phyloP scores from a whole-genome alignment of 148 eudicot genomes.

The Pouteria glomerata region DNA sequence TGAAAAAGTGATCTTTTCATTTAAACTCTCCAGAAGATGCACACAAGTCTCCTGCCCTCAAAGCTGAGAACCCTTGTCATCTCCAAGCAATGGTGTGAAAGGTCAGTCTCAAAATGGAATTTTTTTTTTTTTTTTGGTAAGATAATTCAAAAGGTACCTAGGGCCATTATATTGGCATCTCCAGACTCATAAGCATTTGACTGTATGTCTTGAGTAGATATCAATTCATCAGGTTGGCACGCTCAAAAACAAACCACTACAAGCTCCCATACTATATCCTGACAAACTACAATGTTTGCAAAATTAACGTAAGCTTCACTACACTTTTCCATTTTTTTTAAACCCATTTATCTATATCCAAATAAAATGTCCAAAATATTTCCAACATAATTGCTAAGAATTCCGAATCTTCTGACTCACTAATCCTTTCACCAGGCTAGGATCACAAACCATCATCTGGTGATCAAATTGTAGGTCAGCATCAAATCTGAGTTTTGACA shows the following conservation, averaged over 20 bases:
- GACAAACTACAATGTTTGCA: no score
- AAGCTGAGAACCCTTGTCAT: no score
- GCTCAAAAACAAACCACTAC: background rate
- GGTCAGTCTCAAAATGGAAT: no score
- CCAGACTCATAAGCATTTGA: no score
- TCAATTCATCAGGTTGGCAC: background rate
- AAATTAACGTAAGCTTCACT: background rate
- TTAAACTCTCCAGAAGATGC: no score
- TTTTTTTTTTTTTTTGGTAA: no score
- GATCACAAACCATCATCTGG: background rate
- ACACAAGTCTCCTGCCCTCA: no score
- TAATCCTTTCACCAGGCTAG: background rate
- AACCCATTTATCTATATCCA: background rate
- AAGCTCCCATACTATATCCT: no score
- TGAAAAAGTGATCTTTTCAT: background rate
- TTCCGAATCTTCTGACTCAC: background rate
- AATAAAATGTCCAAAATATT: background rate
- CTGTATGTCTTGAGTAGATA: background rate
- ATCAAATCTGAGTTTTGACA: background rate
- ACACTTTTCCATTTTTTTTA: background rate
- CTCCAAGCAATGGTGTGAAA: no score
- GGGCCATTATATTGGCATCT: no score
- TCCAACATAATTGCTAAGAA: background rate
- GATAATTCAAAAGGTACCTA: no score
- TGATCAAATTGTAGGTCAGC: background rate